phyloP scores from a whole-genome alignment of 306 rosid species.

The Vachellia collinsii region DNA sequence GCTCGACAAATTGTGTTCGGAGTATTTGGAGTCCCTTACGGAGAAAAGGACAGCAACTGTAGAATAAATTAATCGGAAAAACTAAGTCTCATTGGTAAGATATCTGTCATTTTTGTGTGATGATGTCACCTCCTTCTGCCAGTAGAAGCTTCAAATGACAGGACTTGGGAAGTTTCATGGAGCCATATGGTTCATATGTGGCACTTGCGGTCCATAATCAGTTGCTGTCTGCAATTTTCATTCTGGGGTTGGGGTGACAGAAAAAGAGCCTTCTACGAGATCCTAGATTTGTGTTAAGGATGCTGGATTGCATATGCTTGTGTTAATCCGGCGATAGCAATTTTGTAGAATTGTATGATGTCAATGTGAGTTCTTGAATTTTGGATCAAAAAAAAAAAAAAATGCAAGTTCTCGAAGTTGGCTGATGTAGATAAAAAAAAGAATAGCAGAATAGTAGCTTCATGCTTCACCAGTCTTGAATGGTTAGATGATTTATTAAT shows the following conservation, averaged over 20 bases:
- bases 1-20: slow-evolving; percentile 77
- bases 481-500: slow-evolving; percentile 19
- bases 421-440: slow-evolving; percentile 30
- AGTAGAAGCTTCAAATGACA: slow-evolving; percentile 27
- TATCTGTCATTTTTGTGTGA: slow-evolving; percentile 26
- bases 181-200: not conserved
- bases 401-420: slow-evolving; percentile 16
- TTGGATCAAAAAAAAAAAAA: no score
- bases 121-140: slow-evolving; percentile 13
- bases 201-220: slow-evolving; percentile 23
- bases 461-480: slow-evolving; percentile 28
- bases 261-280: not conserved
- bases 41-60: slow-evolving; percentile 59
- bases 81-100: slow-evolving; percentile 8
- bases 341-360: slow-evolving; percentile 30
- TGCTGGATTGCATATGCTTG: not conserved
- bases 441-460: slow-evolving; percentile 26
- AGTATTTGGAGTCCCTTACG: slow-evolving; percentile 71
- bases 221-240: not conserved
- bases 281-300: not conserved
- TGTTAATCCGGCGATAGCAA: slow-evolving; percentile 18
- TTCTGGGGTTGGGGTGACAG: not conserved
- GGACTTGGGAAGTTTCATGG: slow-evolving; percentile 23
- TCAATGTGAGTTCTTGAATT: not conserved
- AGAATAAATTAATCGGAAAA: slow-evolving; percentile 44